A percentile compares a stretch with the other conserved stretches of the same genome.
Conservation (phyloP, 148 eudicot species). For the Arbutus unedo region DNA sequence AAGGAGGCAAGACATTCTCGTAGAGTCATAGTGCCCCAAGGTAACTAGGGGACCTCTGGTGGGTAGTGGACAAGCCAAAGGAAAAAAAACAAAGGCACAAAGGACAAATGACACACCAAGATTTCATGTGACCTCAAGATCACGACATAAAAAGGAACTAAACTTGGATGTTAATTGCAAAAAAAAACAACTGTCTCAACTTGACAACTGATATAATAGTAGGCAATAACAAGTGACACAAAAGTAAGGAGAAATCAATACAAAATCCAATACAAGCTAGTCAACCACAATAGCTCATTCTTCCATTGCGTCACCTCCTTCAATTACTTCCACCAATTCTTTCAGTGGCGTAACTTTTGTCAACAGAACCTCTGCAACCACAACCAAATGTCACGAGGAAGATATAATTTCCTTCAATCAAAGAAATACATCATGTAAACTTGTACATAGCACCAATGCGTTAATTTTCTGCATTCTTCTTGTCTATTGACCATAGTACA, state of each 20-base stretch:
- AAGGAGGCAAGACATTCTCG: too few species aligned
- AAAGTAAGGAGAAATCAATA: not conserved
- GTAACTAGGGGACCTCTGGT: too few species aligned
- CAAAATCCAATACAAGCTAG: not conserved
- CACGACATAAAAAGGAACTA: not conserved
- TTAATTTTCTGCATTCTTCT: not conserved
- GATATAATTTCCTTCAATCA: not conserved
- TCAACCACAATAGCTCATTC: constrained; percentile 32
- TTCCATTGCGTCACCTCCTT: constrained; percentile 88
- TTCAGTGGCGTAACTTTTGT: constrained; percentile 62
- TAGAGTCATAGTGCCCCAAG: too few species aligned
- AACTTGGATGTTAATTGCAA: not conserved
- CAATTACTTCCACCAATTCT: constrained; percentile 43
- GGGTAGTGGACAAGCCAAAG: too few species aligned
- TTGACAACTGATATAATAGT: not conserved
- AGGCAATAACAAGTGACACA: not conserved
- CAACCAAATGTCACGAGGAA: constrained; percentile 10
- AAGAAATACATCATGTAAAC: not conserved
- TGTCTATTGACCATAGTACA: not conserved
- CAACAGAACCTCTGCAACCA: constrained; percentile 62
- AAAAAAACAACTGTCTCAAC: not conserved
- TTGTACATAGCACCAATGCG: not conserved
- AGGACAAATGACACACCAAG: not conserved
- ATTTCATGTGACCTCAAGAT: not conserved
- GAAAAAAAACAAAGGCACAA: not conserved